Evolutionary conservation across 495 filamentous ascomycete species (phyloP).

Genomic region (Friedmanniomyces endolithicus): DNA sequence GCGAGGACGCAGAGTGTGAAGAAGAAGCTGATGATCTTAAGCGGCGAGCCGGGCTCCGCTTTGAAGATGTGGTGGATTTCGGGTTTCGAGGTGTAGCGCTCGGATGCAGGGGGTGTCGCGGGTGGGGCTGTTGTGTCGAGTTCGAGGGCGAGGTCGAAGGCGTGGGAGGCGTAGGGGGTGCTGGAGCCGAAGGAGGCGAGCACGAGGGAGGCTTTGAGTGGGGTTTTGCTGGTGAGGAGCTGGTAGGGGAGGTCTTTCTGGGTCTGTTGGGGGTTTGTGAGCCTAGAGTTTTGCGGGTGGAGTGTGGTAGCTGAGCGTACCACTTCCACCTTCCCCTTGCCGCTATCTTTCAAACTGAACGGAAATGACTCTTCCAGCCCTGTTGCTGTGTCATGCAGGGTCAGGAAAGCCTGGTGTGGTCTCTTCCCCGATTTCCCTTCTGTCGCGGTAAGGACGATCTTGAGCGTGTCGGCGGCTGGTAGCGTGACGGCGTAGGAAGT

Average conservation of each 20-base stretch:
- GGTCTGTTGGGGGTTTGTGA: slow-evolving; percentile 39
- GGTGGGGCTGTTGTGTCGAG: slow-evolving; percentile 48
- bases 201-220: slow-evolving; percentile 64
- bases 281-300: neutral
- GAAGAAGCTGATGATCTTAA: slow-evolving; percentile 65
- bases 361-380: slow-evolving; percentile 84
- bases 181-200: slow-evolving; percentile 78
- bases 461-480: slow-evolving; percentile 58
- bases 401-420: slow-evolving; percentile 86
- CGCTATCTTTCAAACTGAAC: slow-evolving; percentile 71
- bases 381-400: slow-evolving; percentile 58
- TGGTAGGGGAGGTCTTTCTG: slow-evolving; percentile 84
- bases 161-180: slow-evolving; percentile 47
- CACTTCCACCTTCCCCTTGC: slow-evolving; percentile 71
- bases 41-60: slow-evolving; percentile 62
- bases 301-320: slow-evolving; percentile 39
- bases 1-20: slow-evolving; percentile 62
- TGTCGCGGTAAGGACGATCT: slow-evolving; percentile 66
- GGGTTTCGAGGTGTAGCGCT: slow-evolving; percentile 65
- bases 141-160: slow-evolving; percentile 54
- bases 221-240: slow-evolving; percentile 51
- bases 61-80: slow-evolving; percentile 93
- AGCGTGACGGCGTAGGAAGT: slow-evolving; percentile 46
- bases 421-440: slow-evolving; percentile 66
- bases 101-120: slow-evolving; percentile 47